A percentile compares a stretch with the other conserved stretches of the same genome.
phyloP scores from a whole-genome alignment of 2,329 filamentous ascomycete species.

The Emericellopsis atlantica region DNA sequence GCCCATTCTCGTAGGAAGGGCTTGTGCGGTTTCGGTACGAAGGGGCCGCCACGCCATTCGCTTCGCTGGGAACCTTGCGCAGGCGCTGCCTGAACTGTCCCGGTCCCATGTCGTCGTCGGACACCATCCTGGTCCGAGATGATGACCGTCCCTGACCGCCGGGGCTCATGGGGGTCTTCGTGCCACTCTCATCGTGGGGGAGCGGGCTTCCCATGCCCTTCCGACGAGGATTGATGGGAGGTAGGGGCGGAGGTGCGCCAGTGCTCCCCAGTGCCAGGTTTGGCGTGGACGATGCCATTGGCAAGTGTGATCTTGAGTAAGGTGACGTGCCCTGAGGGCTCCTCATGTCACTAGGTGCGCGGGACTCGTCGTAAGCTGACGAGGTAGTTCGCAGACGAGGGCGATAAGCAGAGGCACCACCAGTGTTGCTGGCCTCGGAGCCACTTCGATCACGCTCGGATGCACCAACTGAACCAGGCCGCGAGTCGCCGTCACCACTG shows the following conservation, averaged over 20 bases:
- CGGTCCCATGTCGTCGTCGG: constrained; percentile 25
- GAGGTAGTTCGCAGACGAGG: constrained; percentile 24
- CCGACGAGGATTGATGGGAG: constrained; percentile 46
- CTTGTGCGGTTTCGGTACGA: constrained; percentile 10
- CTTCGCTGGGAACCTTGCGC: constrained; percentile 30
- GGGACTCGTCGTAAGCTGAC: constrained; percentile 20
- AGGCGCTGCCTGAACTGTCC: constrained; percentile 23
- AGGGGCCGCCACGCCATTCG: constrained; percentile 16
- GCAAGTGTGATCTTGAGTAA: constrained; percentile 9
- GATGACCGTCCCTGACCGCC: not conserved
- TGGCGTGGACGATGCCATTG: constrained; percentile 19
- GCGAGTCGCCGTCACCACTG: constrained; percentile 12
- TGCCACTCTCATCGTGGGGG: constrained; percentile 3
- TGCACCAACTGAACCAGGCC: constrained; percentile 13
- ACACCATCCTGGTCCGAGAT: constrained; percentile 14
- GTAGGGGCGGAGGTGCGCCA: constrained; percentile 33
- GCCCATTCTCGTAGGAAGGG: not conserved
- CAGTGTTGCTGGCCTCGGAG: constrained; percentile 38
- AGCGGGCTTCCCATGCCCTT: constrained; percentile 27
- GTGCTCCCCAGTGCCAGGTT: constrained; percentile 19
- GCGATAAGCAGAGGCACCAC: constrained; percentile 25
- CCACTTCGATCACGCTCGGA: constrained; percentile 40
- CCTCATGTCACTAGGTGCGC: not conserved
- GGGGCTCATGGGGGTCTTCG: constrained; percentile 1
- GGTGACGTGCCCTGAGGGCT: not conserved